phyloP scores from a whole-genome alignment of 176 grass and related monocot genomes.

The Avena insularis region DNA sequence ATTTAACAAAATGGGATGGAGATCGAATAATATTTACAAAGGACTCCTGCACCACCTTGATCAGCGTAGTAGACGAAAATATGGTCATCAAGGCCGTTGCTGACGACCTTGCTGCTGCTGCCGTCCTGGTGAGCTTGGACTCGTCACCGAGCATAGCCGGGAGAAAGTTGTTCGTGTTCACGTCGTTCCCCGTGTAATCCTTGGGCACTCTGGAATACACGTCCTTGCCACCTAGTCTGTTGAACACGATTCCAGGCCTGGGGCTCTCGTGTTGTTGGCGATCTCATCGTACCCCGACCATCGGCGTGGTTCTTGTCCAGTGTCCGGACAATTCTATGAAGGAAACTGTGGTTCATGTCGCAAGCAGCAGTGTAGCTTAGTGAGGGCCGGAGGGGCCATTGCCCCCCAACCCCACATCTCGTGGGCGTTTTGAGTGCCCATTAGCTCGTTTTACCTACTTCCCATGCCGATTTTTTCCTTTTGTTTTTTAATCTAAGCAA shows the following conservation, averaged over 20 bases:
- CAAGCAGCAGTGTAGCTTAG: no score
- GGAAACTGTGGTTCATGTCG: no score
- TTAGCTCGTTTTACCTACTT: no score
- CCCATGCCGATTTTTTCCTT: no score
- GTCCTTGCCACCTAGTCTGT: neutral
- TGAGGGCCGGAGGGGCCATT: no score
- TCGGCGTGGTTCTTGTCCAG: no score
- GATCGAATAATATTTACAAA: neutral
- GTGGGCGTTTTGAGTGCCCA: no score
- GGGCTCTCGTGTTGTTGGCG: neutral
- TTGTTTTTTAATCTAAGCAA: no score
- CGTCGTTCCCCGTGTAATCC: slow-evolving; percentile 80
- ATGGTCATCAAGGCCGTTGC: slow-evolving; percentile 56
- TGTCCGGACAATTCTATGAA: no score
- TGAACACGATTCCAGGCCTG: slow-evolving; percentile 6
- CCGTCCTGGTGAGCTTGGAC: slow-evolving; percentile 63
- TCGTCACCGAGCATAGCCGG: slow-evolving; percentile 72
- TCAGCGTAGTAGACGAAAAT: slow-evolving; percentile 9
- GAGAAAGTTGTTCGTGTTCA: slow-evolving; percentile 72
- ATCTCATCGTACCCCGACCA: neutral
- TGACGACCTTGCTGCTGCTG: slow-evolving; percentile 82
- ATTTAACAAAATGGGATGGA: neutral
- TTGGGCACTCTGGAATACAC: slow-evolving; percentile 32
- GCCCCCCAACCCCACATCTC: no score
- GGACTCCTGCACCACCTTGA: neutral